These are phyloP conservation scores for Boletus tylopilopsis DNA, from an alignment of 768 basidiomycete species.

Conservation along the genomic window DNA sequence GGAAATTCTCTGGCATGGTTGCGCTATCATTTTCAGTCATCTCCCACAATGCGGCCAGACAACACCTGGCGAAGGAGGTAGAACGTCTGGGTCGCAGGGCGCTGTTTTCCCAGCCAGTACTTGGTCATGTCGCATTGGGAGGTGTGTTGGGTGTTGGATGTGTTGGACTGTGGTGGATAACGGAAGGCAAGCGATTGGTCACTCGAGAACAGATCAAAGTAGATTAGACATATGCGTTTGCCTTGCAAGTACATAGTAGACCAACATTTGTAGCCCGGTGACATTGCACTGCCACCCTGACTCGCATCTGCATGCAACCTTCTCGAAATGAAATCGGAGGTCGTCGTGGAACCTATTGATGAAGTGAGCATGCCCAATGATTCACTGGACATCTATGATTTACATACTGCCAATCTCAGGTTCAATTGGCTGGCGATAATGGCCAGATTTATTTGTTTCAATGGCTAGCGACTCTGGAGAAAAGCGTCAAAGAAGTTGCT, in stretches of 20 bases:
- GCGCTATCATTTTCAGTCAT: conserved; percentile 23
- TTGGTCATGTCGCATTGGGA: conserved; percentile 27
- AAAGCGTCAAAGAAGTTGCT: conserved; percentile 45
- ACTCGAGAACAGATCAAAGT: conserved; percentile 17
- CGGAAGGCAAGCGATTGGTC: conserved; percentile 24
- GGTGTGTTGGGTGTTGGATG: conserved; percentile 23
- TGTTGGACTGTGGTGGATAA: conserved; percentile 29
- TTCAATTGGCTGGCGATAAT: conserved; percentile 66
- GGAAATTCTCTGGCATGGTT: conserved; percentile 25
- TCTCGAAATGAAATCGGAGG: conserved; percentile 26
- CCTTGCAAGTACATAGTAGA: no score
- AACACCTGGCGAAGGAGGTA: conserved; percentile 12
- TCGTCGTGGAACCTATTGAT: conserved; percentile 26
- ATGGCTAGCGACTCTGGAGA: conserved; percentile 72
- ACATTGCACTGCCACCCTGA: conserved; percentile 21
- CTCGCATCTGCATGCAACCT: conserved; percentile 4
- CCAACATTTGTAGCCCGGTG: neutral
- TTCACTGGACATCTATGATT: conserved; percentile 7
- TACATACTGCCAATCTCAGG: conserved; percentile 36
- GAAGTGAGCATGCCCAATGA: conserved; percentile 24
- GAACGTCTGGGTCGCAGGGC: conserved; percentile 14
- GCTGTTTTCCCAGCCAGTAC: conserved; percentile 17
- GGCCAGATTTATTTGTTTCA: conserved; percentile 82
- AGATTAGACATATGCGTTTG: conserved; percentile 21
- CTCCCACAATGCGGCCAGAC: conserved; percentile 15